Conservation (phyloP, 768 basidiomycete species). For the Pulveroboletus frians region DNA sequence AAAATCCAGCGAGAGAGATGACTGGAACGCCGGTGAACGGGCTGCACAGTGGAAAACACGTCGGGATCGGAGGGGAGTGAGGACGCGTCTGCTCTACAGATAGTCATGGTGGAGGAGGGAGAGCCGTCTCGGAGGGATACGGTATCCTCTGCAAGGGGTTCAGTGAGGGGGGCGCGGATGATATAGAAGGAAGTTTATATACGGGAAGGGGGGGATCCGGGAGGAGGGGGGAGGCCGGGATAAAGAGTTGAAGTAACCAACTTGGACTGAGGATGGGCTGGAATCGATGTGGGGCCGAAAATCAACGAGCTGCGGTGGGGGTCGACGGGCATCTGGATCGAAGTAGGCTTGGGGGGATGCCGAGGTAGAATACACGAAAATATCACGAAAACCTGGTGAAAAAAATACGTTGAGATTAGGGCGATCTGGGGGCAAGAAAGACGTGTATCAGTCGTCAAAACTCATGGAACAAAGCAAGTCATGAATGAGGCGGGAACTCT, state of each 20-base stretch:
- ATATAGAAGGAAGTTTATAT: constrained; percentile 15
- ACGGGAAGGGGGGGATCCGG: constrained; percentile 12
- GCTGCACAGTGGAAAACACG: neutral
- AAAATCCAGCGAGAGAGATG: constrained; percentile 42
- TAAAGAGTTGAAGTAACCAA: constrained; percentile 13
- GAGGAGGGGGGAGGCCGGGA: constrained; percentile 1
- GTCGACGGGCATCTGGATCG: constrained; percentile 22
- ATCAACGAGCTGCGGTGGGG: constrained; percentile 15
- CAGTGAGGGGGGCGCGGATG: constrained; percentile 34
- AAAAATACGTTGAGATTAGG: constrained; percentile 4
- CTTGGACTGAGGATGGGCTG: constrained; percentile 9
- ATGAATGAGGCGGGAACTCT: constrained; percentile 20
- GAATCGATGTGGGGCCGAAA: constrained; percentile 14
- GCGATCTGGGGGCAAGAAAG: constrained; percentile 9
- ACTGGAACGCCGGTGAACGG: constrained; percentile 33
- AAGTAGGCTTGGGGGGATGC: neutral
- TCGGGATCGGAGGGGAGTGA: constrained; percentile 11
- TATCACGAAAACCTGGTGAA: constrained; percentile 6
- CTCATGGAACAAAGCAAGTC: constrained; percentile 28
- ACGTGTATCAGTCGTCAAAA: constrained; percentile 27
- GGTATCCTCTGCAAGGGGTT: constrained; percentile 17
- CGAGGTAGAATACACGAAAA: constrained; percentile 17
- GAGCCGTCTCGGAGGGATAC: constrained; percentile 15
- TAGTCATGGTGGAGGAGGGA: constrained; percentile 30
- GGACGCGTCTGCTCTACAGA: constrained; percentile 25